Evolutionary conservation across 2,329 filamentous ascomycete species (phyloP).

Genomic region (Ophiostoma sp.): DNA sequence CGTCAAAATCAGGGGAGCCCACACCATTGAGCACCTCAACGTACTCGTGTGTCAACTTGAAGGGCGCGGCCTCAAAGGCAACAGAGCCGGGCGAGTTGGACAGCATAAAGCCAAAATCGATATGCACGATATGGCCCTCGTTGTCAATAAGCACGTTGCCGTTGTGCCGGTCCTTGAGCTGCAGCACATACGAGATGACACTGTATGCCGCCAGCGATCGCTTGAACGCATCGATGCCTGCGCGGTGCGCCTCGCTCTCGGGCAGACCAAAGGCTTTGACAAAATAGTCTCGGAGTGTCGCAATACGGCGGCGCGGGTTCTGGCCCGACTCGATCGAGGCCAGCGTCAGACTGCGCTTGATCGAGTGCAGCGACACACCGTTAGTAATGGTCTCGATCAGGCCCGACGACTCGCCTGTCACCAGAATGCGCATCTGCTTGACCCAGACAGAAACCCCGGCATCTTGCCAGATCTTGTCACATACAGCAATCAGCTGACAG

Average conservation of each 20-base stretch:
- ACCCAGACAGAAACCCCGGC: conserved; percentile 76
- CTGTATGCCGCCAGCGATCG: conserved; percentile 79
- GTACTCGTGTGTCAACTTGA: conserved; percentile 78
- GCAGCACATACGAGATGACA: conserved; percentile 75
- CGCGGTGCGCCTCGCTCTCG: conserved; percentile 62
- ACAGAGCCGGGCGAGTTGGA: conserved; percentile 80
- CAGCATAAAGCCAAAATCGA: conserved; percentile 86
- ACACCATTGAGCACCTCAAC: conserved; percentile 75
- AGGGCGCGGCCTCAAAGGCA: conserved; percentile 79
- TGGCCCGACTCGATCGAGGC: conserved; percentile 66
- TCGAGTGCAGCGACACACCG: conserved; percentile 77
- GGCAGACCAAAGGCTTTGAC: conserved; percentile 70
- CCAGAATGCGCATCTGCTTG: conserved; percentile 79
- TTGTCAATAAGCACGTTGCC: conserved; percentile 82
- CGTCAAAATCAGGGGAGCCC: conserved; percentile 62
- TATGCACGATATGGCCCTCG: conserved; percentile 80
- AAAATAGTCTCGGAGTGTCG: conserved; percentile 76
- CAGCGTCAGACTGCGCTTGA: conserved; percentile 76
- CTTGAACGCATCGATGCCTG: conserved; percentile 72
- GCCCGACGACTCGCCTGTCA: conserved; percentile 78
- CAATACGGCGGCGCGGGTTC: conserved; percentile 70
- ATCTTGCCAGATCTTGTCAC: conserved; percentile 75
- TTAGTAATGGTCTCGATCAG: conserved; percentile 86
- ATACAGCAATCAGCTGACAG: conserved; percentile 76
- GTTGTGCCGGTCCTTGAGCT: conserved; percentile 82